Evolutionary conservation across 306 rosid species (phyloP).

Genomic region (Glycine soja): DNA sequence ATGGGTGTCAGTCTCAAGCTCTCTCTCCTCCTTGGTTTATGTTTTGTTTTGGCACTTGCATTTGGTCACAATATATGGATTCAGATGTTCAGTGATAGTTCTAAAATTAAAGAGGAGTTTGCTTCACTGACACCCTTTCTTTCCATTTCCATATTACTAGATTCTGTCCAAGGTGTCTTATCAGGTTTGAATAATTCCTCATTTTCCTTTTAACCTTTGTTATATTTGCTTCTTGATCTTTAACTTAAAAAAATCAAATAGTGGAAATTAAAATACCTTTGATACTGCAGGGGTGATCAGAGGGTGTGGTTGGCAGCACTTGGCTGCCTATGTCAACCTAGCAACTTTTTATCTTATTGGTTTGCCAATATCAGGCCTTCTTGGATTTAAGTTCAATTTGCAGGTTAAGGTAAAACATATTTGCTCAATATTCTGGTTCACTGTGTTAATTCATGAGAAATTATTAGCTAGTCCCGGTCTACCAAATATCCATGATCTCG

Average conservation of each 20-base stretch:
- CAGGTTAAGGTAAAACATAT: constrained; percentile 56
- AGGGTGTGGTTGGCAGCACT: constrained; percentile 85
- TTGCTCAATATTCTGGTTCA: constrained; percentile 5
- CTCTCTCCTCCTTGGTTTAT: constrained; percentile 61
- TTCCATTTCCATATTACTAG: constrained; percentile 64
- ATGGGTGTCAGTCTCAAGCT: constrained; percentile 73
- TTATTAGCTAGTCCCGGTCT: too few relatives aligned
- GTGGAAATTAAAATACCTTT: not conserved
- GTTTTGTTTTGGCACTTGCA: constrained; percentile 55
- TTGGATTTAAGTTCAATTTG: constrained; percentile 68
- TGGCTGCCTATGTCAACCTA: constrained; percentile 72
- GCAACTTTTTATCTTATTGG: constrained; percentile 71
- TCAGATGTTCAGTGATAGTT: constrained; percentile 57
- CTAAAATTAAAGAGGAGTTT: constrained; percentile 57
- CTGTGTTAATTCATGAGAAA: not conserved
- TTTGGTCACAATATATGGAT: constrained; percentile 74
- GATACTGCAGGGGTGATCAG: constrained; percentile 74
- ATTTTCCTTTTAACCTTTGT: not conserved
- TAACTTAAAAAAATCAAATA: not conserved
- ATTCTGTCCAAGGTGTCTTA: constrained; percentile 78
- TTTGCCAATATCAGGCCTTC: constrained; percentile 62
- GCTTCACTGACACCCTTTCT: constrained; percentile 80
- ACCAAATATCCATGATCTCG: too few relatives aligned
- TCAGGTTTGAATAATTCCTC: constrained; percentile 62
- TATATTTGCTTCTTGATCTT: not conserved